phyloP scores from a whole-genome alignment of 306 rosid species.

The Sphenostylis stenocarpa region DNA sequence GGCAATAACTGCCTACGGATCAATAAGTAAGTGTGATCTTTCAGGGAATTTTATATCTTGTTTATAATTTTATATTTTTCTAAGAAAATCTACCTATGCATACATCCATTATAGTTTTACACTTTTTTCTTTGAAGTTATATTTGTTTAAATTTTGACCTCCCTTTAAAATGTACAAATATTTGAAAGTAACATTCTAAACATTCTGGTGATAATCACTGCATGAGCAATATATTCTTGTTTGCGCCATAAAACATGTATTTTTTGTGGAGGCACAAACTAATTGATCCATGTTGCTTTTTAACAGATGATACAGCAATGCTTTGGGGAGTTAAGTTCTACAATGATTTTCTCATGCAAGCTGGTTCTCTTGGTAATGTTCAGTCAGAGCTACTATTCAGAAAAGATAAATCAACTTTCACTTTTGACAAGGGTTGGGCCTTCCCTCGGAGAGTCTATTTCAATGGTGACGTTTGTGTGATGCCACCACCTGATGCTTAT shows the following conservation, averaged over 20 bases:
- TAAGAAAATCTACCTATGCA: too few relatives aligned
- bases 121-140: too few relatives aligned
- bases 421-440: slow-evolving; percentile 91
- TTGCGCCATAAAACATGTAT: background rate
- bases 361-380: slow-evolving; percentile 76
- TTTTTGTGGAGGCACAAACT: background rate
- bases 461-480: slow-evolving; percentile 92
- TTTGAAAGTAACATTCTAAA: too few relatives aligned
- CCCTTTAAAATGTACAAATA: too few relatives aligned
- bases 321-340: slow-evolving; percentile 92
- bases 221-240: slow-evolving; percentile 5
- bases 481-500: slow-evolving; percentile 90
- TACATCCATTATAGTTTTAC: too few relatives aligned
- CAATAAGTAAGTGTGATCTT: slow-evolving; percentile 63
- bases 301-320: slow-evolving; percentile 88
- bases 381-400: slow-evolving; percentile 83
- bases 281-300: slow-evolving; percentile 35
- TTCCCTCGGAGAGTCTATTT: slow-evolving; percentile 84
- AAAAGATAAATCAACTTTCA: slow-evolving; percentile 66
- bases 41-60: too few relatives aligned
- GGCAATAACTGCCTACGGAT: slow-evolving; percentile 64
- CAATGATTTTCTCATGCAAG: slow-evolving; percentile 81
- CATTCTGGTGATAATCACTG: background rate
- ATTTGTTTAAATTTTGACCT: too few relatives aligned
- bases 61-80: too few relatives aligned